Evolutionary conservation across 192 early-diverging fungal genomes (phyloP).

Genomic region (Entophlyctis luteolus): DNA sequence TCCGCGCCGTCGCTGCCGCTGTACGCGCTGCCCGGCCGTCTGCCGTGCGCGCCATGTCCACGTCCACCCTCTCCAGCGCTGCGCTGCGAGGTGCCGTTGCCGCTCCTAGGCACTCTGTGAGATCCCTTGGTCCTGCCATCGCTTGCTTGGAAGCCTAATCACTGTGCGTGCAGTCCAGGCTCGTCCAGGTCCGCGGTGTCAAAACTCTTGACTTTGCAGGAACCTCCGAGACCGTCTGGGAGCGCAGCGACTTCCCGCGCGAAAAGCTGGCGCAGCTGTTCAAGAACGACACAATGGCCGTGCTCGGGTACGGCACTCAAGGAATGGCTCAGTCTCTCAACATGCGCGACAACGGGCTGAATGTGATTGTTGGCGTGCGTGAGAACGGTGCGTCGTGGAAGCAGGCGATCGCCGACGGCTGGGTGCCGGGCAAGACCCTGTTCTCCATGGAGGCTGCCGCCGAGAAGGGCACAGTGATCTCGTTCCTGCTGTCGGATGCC

Average conservation of each 20-base stretch:
- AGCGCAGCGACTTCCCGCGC: conserved; percentile 88
- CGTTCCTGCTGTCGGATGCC: conserved; percentile 95
- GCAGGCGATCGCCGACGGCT: conserved; percentile 87
- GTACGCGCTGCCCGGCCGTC: not conserved
- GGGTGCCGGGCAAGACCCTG: conserved; percentile 92
- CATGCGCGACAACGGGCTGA: conserved; percentile 92
- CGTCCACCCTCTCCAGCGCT: no score
- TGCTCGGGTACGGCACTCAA: conserved; percentile 93
- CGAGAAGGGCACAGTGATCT: conserved; percentile 84
- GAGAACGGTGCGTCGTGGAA: conserved; percentile 86
- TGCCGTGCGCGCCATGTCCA: no score
- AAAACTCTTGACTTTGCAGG: conserved; percentile 96
- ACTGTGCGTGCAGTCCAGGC: not conserved
- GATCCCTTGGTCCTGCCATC: no score
- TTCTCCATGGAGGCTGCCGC: conserved; percentile 89
- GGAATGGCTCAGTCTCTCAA: conserved; percentile 91
- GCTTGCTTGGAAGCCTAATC: no score
- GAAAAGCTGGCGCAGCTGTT: conserved; percentile 88
- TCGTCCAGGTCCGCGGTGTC: conserved; percentile 60
- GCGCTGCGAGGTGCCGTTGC: no score
- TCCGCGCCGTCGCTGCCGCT: conserved; percentile 9
- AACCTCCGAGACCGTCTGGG: conserved; percentile 85
- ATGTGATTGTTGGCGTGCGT: conserved; percentile 91
- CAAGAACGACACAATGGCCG: conserved; percentile 86
- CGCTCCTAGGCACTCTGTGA: no score